Evolutionary conservation across 2,329 filamentous ascomycete species (phyloP), one percentile per base, ranked within the genome.

Genomic region (Calonectria multiphialidica): DNA sequence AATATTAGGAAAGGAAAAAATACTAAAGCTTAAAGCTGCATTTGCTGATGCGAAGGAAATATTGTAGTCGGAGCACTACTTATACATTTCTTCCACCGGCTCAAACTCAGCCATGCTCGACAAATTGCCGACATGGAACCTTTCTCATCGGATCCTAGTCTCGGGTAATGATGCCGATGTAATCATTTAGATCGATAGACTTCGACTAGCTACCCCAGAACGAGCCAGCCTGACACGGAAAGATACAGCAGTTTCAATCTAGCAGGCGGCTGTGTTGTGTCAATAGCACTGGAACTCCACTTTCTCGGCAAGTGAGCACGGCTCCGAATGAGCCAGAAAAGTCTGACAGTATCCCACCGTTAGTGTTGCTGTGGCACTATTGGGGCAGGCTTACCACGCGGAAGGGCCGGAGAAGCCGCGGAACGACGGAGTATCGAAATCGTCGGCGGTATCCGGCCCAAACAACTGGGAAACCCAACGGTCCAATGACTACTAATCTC

Each of bases 261-360:
- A 40, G 67, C 63, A 33, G 37, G 42, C 61, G 68, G 42, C 42
- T 44, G 33, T 44, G 57, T 49, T 23, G 63, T 15, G 61, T 61
- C 25, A n/a, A n/a, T 9, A 16, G 44, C 25, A 8, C 35, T 33
- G 6, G 12, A 57, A 64, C 65, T 45, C 70, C 70, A 64, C 70
- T 16, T 44, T 9, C 25, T 61, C 70, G 70, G 70, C 70, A 72
- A 37, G 25, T 72, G 49, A 42, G 21, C 47, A 61, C 70, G 70
- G 70, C 57, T 71, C 63, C 3, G 63, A n/a, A 28, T 13, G 33
- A 42, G 16, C 30, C 49, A 12, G 7, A 33, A 33, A 5, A 5
- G n/a, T 50, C 18, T 42, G 42, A 7, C 28, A 16, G 18, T 9
- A 21, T 30, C 28, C 16, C 30, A 21, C 4, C 44, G 23, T 42